These are phyloP conservation scores for Samsoniella hepiali DNA, from an alignment of 2,329 filamentous ascomycete genomes.

Conservation along the genomic window DNA sequence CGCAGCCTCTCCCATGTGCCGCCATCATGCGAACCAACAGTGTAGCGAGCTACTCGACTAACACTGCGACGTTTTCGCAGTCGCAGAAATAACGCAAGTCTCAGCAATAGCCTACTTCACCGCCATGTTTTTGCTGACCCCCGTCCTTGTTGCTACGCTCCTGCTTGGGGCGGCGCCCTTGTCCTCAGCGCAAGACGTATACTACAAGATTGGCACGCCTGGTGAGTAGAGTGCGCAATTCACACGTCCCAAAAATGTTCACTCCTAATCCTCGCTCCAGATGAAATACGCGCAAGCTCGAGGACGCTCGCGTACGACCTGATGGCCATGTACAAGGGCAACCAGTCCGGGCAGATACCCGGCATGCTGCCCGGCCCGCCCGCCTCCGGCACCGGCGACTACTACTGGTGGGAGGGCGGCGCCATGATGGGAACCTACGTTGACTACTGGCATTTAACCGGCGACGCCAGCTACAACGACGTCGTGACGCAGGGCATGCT, in stretches of 20 bases:
- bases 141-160: not conserved
- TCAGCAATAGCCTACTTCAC: not conserved
- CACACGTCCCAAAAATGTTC: not conserved
- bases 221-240: conserved; percentile 24
- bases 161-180: not conserved
- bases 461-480: conserved; percentile 50
- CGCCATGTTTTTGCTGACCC: not conserved
- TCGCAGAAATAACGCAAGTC: not conserved
- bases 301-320: conserved; percentile 48
- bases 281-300: conserved; percentile 45
- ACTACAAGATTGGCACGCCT: conserved; percentile 32
- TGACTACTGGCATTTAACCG: conserved; percentile 40
- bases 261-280: conserved; percentile 27
- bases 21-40: too few relatives aligned
- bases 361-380: conserved; percentile 58
- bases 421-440: conserved; percentile 34
- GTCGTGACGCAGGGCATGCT: conserved; percentile 43
- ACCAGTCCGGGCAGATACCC: conserved; percentile 49
- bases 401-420: conserved; percentile 36
- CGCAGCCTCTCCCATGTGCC: too few relatives aligned
- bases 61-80: not conserved
- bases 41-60: not conserved
- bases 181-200: not conserved
- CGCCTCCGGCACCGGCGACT: conserved; percentile 25
- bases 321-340: conserved; percentile 50